Conservation (phyloP, 352 stramenopile genomes). For the Phytophthora pluvialis region DNA sequence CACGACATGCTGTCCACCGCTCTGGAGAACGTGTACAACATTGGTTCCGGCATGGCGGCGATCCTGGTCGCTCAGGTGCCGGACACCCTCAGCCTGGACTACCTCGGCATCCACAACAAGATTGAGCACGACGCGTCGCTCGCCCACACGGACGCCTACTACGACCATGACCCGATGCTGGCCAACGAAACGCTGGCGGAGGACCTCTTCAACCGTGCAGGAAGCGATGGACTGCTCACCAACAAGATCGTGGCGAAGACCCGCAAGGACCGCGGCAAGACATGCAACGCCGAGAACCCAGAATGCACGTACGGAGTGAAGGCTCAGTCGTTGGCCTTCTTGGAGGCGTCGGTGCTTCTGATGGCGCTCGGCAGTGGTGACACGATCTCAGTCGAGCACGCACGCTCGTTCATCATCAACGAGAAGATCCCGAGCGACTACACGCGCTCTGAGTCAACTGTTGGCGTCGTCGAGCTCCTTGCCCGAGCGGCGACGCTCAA, state of each 20-base stretch:
- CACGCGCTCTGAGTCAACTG: conserved; percentile 12
- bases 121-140: conserved; percentile 63
- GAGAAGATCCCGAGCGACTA: conserved; percentile 43
- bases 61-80: conserved; percentile 33
- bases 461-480: conserved; percentile 22
- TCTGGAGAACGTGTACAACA: conserved; percentile 43
- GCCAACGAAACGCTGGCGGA: conserved; percentile 33
- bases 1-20: conserved; percentile 28
- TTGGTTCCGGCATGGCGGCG: conserved; percentile 28
- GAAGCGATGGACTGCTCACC: conserved; percentile 27
- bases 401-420: conserved; percentile 39
- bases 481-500: conserved; percentile 32
- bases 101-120: conserved; percentile 49
- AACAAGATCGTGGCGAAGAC: conserved; percentile 33
- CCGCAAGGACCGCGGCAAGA: conserved; percentile 32
- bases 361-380: conserved; percentile 29
- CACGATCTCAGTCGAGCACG: too few species aligned
- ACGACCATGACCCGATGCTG: conserved; percentile 38
- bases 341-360: conserved; percentile 33
- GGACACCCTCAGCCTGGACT: conserved; percentile 40
- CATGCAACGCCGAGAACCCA: conserved; percentile 39
- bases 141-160: conserved; percentile 42
- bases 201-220: conserved; percentile 35
- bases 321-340: conserved; percentile 28
- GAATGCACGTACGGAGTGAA: conserved; percentile 33